Conservation (phyloP, 2,329 filamentous ascomycete genomes). For the Bipolaris sorokiniana region DNA sequence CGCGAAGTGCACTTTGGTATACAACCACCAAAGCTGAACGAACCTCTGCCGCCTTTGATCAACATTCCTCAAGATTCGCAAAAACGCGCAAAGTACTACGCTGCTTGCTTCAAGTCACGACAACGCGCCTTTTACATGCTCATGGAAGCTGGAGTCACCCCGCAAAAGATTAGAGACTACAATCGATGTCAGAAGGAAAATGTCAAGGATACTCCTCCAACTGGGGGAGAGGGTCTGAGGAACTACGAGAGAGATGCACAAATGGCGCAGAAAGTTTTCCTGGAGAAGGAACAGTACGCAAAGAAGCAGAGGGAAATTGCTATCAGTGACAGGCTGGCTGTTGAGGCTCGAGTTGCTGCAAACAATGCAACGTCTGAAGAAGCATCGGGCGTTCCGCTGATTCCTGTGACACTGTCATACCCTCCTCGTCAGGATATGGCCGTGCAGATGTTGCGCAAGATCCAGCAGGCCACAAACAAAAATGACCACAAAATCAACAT, state of each 20-base stretch:
- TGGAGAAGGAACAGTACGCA: slow-evolving; percentile 22
- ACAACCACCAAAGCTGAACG: slow-evolving; percentile 30
- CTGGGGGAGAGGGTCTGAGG: slow-evolving; percentile 26
- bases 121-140: slow-evolving; percentile 40
- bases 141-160: slow-evolving; percentile 38
- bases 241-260: slow-evolving; percentile 37
- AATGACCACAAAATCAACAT: slow-evolving; percentile 19
- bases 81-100: slow-evolving; percentile 36
- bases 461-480: slow-evolving; percentile 6
- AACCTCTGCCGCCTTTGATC: slow-evolving; percentile 38
- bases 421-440: slow-evolving; percentile 10
- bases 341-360: slow-evolving; percentile 33
- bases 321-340: slow-evolving; percentile 33
- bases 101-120: slow-evolving; percentile 42
- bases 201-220: slow-evolving; percentile 31
- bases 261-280: slow-evolving; percentile 24
- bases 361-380: slow-evolving; percentile 11
- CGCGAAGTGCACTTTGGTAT: slow-evolving; percentile 42
- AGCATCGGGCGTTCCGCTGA: slow-evolving; percentile 30
- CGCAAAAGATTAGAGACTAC: slow-evolving; percentile 39
- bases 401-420: slow-evolving; percentile 29
- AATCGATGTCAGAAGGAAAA: slow-evolving; percentile 27
- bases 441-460: slow-evolving; percentile 14
- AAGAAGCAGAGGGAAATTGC: slow-evolving; percentile 36
- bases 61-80: slow-evolving; percentile 35